phyloP scores from a whole-genome alignment of 257 asterid species.

The Solanum etuberosum region DNA sequence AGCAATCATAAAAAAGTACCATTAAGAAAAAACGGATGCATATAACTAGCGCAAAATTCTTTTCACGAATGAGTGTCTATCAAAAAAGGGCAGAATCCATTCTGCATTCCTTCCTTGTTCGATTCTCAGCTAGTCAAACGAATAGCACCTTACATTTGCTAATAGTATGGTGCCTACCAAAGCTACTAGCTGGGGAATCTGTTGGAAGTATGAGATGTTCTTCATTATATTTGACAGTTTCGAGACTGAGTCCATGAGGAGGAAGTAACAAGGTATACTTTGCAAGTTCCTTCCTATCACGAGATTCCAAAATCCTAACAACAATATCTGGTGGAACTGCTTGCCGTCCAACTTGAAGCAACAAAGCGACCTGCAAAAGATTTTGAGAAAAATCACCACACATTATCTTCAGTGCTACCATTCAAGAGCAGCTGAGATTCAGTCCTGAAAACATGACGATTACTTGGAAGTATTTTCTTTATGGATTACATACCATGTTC shows the following conservation, averaged over 20 bases:
- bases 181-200: constrained; percentile 45
- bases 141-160: constrained; percentile 57
- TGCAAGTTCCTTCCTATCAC: constrained; percentile 80
- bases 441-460: background rate
- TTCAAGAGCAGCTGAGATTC: background rate
- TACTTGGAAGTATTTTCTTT: background rate
- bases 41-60: background rate
- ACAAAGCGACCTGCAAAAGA: constrained; percentile 53
- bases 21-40: background rate
- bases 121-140: constrained; percentile 8
- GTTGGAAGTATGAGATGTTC: constrained; percentile 56
- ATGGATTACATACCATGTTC: constrained; percentile 55
- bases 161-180: constrained; percentile 47
- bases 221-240: constrained; percentile 36
- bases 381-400: background rate
- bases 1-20: background rate
- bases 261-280: constrained; percentile 51
- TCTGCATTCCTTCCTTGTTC: background rate
- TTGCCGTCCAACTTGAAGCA: constrained; percentile 85
- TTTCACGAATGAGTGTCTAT: background rate
- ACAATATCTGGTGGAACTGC: constrained; percentile 68
- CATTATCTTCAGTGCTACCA: background rate
- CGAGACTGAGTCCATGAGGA: constrained; percentile 70
- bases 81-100: background rate
- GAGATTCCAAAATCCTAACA: constrained; percentile 46